Evolutionary conservation across 345 rosid species (phyloP), one percentile per base, ranked within the genome.

Genomic region (sweet orange (Citrus sinensis)): DNA sequence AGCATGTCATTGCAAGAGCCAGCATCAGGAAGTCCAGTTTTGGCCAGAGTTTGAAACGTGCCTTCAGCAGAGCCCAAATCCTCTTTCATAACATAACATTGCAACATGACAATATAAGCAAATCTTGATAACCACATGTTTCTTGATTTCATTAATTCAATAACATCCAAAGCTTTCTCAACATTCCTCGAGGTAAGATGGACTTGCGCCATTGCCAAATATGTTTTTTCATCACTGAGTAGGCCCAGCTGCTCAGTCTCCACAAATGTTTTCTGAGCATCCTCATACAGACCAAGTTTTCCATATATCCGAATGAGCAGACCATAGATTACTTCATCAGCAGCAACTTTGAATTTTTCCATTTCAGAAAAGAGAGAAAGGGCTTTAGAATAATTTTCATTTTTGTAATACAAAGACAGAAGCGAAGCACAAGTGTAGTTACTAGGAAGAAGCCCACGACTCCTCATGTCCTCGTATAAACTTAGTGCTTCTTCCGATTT

Each of bases 371-470:
- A 95, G 81, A 95, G 98, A 73, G 94, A 81, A 65, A 95, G 92
- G 7, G 98, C 99, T 86, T 88, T 91, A 46, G 95, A 84, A 73
- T 89, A 95, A 71, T 95, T 91, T 82, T 86, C 89, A 13, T 73
- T 90, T 78, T 89, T 93, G 85, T 92, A 95, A 78, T 88, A 95
- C 46, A 93, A 73, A n/a, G 89, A 86, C 67, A 95, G 82, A 89
- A 95, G 97, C 40, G 99, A 92, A 70, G 99, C 99, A 85, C 97
- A 93, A 4, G 98, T 95, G 78, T 89, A 93, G 80, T 88, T 92
- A 77, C 98, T 95, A 0, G 98, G 98, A 79, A 89, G 75, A 64
- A 90, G 85, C 78, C 92, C 89, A 51, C 62, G 82, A 78, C 80
- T 87, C 87, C 86, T 89, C 95, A 95, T 88, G 62, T 93, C 98